Percentiles rank a stretch among this genome's conserved stretches.
Conservation (phyloP, 2,329 filamentous ascomycete genomes). For the Apiospora arundinis region DNA sequence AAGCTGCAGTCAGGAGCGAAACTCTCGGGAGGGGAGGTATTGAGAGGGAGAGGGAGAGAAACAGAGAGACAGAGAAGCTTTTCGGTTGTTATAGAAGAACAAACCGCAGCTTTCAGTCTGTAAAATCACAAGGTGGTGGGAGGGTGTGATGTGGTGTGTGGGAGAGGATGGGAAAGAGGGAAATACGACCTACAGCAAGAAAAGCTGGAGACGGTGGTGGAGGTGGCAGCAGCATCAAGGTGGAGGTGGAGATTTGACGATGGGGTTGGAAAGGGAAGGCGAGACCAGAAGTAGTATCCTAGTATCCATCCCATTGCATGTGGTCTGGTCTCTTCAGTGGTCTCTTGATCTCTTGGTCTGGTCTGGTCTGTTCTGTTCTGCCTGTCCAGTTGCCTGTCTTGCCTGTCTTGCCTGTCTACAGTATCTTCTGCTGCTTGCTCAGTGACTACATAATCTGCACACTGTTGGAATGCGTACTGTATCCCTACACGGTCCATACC, state of each 20-base stretch:
- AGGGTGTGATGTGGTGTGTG: constrained; percentile 9
- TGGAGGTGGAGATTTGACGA: constrained; percentile 13
- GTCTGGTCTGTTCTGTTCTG: background rate
- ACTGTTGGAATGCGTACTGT: too few species aligned
- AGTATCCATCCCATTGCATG: constrained; percentile 18
- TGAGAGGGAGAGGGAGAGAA: background rate
- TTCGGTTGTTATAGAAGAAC: background rate
- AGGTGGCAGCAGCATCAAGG: background rate
- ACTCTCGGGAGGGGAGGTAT: background rate
- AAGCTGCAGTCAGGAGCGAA: background rate
- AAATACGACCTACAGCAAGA: constrained; percentile 1
- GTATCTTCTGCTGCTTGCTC: too few species aligned
- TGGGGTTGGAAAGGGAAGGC: background rate
- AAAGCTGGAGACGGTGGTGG: constrained; percentile 17
- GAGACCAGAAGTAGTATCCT: background rate
- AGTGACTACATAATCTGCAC: too few species aligned
- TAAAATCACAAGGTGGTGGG: background rate
- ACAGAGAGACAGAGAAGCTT: background rate
- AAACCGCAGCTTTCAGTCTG: background rate
- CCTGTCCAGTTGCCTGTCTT: background rate
- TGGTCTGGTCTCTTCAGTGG: constrained; percentile 3
- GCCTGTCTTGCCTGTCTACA: too few species aligned
- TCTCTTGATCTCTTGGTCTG: too few species aligned
- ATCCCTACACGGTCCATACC: too few species aligned
- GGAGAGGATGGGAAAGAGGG: constrained; percentile 15